Percentiles rank a stretch among this genome's conserved stretches.
Conservation (phyloP, 192 early-diverging fungal species). For the Entomortierella lignicola region DNA sequence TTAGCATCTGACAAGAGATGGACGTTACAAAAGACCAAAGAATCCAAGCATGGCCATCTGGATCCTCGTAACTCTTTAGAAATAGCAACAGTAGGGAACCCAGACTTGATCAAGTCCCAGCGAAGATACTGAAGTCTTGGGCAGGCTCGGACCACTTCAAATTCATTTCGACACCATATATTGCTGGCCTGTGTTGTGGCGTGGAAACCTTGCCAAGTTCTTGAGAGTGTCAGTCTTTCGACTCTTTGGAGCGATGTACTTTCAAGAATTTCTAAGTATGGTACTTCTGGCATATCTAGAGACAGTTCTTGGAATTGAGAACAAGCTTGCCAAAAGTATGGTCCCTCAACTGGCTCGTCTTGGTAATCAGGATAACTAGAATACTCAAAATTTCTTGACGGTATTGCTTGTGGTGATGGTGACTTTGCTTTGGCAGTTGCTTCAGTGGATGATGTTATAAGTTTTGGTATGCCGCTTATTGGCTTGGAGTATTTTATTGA, state of each 20-base stretch:
- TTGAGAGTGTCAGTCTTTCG: too few species aligned
- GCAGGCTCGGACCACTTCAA: neutral
- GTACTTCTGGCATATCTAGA: neutral
- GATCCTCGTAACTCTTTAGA: neutral
- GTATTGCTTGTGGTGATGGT: too few species aligned
- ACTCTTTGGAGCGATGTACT: neutral
- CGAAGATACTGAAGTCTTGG: neutral
- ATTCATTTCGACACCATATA: neutral
- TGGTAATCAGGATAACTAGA: too few species aligned
- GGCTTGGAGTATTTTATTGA: neutral
- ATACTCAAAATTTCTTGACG: too few species aligned
- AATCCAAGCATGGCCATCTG: neutral
- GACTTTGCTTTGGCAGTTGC: too few species aligned
- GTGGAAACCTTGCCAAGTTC: too few species aligned
- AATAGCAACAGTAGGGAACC: neutral
- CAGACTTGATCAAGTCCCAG: neutral
- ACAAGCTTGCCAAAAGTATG: neutral
- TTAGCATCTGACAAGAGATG: neutral
- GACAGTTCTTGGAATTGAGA: neutral
- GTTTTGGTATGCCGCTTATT: neutral
- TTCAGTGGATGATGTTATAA: too few species aligned
- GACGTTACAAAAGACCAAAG: neutral
- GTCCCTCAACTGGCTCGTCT: neutral
- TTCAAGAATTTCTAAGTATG: neutral
- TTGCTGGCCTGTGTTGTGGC: neutral